phyloP scores from a whole-genome alignment of 805 yeast genomes.

The Hagleromyces aurorensis region DNA sequence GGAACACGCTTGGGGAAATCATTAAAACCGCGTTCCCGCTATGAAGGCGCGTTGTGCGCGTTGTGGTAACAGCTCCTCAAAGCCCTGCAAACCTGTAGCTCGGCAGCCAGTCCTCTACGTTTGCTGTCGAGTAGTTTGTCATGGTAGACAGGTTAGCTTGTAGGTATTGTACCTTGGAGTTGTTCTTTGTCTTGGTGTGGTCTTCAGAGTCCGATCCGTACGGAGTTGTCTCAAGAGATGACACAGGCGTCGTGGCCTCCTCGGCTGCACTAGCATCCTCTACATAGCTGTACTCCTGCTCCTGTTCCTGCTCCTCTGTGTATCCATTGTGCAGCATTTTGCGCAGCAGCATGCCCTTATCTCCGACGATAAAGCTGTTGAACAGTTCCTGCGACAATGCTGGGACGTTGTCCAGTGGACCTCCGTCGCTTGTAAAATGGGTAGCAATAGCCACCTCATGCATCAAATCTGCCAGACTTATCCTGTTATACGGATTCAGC shows the following conservation, averaged over 20 bases:
- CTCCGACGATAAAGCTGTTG: conserved; percentile 14
- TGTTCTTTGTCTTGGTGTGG: conserved; percentile 1
- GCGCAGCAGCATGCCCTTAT: conserved; percentile 14
- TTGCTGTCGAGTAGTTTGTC: conserved; percentile 14
- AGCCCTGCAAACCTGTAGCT: conserved; percentile 5
- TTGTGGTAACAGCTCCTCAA: too few species aligned
- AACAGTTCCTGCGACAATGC: conserved; percentile 11
- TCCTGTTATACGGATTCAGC: conserved; percentile 31
- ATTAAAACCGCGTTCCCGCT: too few species aligned
- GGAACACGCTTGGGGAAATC: too few species aligned
- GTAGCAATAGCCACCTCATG: conserved; percentile 18
- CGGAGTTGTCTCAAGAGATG: conserved; percentile 10
- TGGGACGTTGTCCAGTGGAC: conserved; percentile 24
- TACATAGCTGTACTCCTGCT: conserved; percentile 9
- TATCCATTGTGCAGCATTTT: conserved; percentile 12
- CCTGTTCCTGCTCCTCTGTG: conserved; percentile 9
- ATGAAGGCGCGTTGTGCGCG: too few species aligned
- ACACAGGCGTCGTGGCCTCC: conserved; percentile 3
- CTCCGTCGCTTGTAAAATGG: conserved; percentile 22
- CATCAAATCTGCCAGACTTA: conserved; percentile 16
- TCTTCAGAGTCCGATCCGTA: conserved; percentile 11
- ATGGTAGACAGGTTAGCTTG: conserved; percentile 15
- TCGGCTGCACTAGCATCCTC: conserved; percentile 4
- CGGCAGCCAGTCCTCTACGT: conserved; percentile 12
- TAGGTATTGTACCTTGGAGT: conserved; percentile 8